A percentile compares a stretch with the other conserved stretches of the same genome.
Evolutionary conservation across 2,329 filamentous ascomycete genomes (phyloP).

Genomic region (Aspergillus japonicus): DNA sequence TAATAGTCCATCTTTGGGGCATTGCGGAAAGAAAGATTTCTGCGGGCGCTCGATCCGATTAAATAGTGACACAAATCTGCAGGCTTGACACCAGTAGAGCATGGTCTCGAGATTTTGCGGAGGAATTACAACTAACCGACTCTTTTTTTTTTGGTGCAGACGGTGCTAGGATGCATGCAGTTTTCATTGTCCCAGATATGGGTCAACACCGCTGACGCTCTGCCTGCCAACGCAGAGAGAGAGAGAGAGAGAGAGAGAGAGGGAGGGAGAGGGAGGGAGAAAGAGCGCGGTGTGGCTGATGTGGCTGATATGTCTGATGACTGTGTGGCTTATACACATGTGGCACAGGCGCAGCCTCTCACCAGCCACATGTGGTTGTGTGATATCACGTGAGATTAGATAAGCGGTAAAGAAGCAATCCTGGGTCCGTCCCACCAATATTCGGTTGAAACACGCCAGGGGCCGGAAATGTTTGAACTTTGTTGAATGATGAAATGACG

Average conservation of each 20-base stretch:
- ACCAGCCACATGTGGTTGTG: neutral
- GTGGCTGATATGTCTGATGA: neutral
- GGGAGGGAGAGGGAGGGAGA: too few relatives aligned
- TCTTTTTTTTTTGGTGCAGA: too few relatives aligned
- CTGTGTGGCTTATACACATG: neutral
- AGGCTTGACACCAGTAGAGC: neutral
- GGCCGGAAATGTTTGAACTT: slow-evolving; percentile 2
- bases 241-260: too few relatives aligned
- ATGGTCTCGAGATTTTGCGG: neutral
- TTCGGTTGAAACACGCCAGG: slow-evolving; percentile 5
- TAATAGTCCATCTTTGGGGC: neutral
- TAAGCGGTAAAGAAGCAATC: neutral
- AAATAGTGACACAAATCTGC: neutral
- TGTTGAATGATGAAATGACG: neutral
- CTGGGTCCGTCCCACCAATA: neutral
- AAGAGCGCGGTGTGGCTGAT: neutral
- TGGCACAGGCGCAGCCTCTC: neutral
- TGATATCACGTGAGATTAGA: neutral
- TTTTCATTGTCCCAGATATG: neutral
- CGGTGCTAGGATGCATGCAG: neutral
- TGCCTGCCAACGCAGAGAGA: neutral
- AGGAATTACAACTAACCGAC: too few relatives aligned
- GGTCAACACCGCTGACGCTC: neutral
- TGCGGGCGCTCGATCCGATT: neutral
- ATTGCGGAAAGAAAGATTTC: neutral